Evolutionary conservation across 495 filamentous ascomycete species (phyloP).

Genomic region (Neohortaea acidophila): DNA sequence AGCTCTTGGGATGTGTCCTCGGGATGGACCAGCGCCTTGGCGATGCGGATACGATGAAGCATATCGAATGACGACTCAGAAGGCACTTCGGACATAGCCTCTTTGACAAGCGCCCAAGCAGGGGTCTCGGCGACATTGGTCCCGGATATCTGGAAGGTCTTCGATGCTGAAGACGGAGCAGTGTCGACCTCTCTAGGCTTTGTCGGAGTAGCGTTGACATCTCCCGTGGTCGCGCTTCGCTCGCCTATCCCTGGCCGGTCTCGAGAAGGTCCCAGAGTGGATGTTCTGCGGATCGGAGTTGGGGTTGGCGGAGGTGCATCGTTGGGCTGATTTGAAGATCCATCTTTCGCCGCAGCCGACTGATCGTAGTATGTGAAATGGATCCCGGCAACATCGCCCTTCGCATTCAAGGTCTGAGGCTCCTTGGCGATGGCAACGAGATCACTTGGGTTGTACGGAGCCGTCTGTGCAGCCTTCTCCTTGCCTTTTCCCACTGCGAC

Average conservation of each 20-base stretch:
- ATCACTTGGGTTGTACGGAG: slow-evolving; percentile 56
- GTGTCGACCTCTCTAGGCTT: slow-evolving; percentile 5
- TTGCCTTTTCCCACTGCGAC: slow-evolving; percentile 47
- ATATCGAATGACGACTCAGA: slow-evolving; percentile 65
- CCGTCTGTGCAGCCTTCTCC: slow-evolving; percentile 43
- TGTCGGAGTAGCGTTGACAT: slow-evolving; percentile 28
- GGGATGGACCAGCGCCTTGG: slow-evolving; percentile 56
- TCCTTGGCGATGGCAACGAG: slow-evolving; percentile 52
- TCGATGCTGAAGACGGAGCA: slow-evolving; percentile 21
- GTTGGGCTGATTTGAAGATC: slow-evolving; percentile 6
- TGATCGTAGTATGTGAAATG: slow-evolving; percentile 49
- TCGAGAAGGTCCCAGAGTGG: slow-evolving; percentile 20
- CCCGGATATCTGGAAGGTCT: slow-evolving; percentile 57
- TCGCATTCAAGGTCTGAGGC: slow-evolving; percentile 20
- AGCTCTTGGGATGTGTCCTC: slow-evolving; percentile 54
- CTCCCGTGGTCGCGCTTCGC: slow-evolving; percentile 38
- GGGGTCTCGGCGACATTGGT: slow-evolving; percentile 44
- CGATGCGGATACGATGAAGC: slow-evolving; percentile 65
- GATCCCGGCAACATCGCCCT: slow-evolving; percentile 48
- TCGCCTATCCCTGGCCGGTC: slow-evolving; percentile 22
- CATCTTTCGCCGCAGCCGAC: slow-evolving; percentile 11
- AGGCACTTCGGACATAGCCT: slow-evolving; percentile 50
- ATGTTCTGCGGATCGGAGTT: slow-evolving; percentile 33
- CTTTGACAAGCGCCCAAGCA: slow-evolving; percentile 51
- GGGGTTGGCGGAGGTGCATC: slow-evolving; percentile 23